A percentile compares a stretch with the other conserved stretches of the same genome.
Conservation (phyloP, 495 filamentous ascomycete genomes). For the Talaromyces proteolyticus region DNA sequence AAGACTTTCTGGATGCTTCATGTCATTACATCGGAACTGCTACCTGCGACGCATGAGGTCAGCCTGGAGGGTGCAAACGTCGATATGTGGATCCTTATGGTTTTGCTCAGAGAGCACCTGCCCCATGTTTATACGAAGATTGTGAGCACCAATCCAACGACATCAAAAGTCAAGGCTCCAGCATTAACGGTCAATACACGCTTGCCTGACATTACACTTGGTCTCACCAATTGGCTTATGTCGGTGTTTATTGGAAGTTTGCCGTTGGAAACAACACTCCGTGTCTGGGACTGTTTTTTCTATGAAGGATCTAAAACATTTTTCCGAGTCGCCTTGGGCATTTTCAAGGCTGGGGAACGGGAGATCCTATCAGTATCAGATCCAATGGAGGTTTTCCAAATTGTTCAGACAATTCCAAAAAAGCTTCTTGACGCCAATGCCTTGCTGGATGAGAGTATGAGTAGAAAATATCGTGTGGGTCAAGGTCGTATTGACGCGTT, state of each 20-base stretch:
- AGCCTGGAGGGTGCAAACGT: slow-evolving; percentile 90
- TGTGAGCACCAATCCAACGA: slow-evolving; percentile 63
- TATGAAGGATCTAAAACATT: slow-evolving; percentile 93
- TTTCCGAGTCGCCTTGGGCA: slow-evolving; percentile 86
- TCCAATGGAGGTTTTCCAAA: slow-evolving; percentile 93
- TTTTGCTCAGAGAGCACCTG: slow-evolving; percentile 71
- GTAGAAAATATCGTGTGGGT: slow-evolving; percentile 75
- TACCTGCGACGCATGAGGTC: slow-evolving; percentile 89
- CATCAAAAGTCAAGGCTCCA: slow-evolving; percentile 27
- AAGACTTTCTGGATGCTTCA: slow-evolving; percentile 93
- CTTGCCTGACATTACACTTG: slow-evolving; percentile 84
- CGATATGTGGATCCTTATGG: slow-evolving; percentile 92
- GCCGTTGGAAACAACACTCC: slow-evolving; percentile 82
- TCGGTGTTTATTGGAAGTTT: slow-evolving; percentile 88
- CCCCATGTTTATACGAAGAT: slow-evolving; percentile 87
- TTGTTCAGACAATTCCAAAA: slow-evolving; percentile 86
- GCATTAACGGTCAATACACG: slow-evolving; percentile 49
- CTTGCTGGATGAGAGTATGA: slow-evolving; percentile 76
- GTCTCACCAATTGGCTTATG: slow-evolving; percentile 99
- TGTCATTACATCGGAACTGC: slow-evolving; percentile 80
- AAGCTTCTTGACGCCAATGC: slow-evolving; percentile 72
- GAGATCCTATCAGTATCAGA: slow-evolving; percentile 77
- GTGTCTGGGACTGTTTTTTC: slow-evolving; percentile 95
- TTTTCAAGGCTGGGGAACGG: slow-evolving; percentile 85
- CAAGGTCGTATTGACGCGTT: slow-evolving; percentile 49